Percentiles rank a stretch among this genome's conserved stretches.
Evolutionary conservation across 2,329 filamentous ascomycete genomes (phyloP).

Genomic region (Xylariaceae sp.): DNA sequence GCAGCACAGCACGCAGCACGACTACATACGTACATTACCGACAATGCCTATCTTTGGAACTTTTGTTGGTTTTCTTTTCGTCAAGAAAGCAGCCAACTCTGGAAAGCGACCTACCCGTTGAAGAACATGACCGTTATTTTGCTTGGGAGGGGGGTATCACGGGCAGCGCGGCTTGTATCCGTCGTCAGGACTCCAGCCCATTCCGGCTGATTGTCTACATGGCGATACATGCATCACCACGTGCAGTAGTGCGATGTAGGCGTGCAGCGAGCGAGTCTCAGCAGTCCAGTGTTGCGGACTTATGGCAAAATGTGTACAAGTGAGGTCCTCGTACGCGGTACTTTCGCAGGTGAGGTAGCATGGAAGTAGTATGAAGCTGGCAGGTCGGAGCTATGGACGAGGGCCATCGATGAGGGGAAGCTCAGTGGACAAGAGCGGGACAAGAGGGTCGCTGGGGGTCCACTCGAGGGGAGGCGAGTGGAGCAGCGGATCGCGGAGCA

Average conservation of each 20-base stretch:
- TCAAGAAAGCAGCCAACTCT: background rate
- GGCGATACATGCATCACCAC: background rate
- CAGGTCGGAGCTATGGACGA: background rate
- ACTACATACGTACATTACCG: background rate
- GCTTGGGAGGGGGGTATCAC: too few species aligned
- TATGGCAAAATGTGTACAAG: too few species aligned
- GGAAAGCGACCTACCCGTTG: background rate
- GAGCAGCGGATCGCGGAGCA: background rate
- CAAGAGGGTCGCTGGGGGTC: background rate
- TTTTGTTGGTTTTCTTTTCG: background rate
- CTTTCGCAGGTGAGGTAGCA: too few species aligned
- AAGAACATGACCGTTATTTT: background rate
- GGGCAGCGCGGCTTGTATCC: background rate
- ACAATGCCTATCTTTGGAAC: background rate
- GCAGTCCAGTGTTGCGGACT: too few species aligned
- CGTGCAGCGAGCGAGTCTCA: background rate
- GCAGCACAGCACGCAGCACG: too few species aligned
- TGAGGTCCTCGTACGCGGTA: too few species aligned
- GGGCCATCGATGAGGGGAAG: background rate
- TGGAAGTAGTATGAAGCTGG: background rate
- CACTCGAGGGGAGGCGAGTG: background rate
- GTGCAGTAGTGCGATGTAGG: background rate
- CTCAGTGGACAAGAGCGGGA: background rate
- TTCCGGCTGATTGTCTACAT: background rate
- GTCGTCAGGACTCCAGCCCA: background rate